A percentile compares a stretch with the other conserved stretches of the same genome.
These are phyloP conservation scores for Solanum pennellii DNA, from an alignment of 257 asterid genomes.

Conservation along the genomic window DNA sequence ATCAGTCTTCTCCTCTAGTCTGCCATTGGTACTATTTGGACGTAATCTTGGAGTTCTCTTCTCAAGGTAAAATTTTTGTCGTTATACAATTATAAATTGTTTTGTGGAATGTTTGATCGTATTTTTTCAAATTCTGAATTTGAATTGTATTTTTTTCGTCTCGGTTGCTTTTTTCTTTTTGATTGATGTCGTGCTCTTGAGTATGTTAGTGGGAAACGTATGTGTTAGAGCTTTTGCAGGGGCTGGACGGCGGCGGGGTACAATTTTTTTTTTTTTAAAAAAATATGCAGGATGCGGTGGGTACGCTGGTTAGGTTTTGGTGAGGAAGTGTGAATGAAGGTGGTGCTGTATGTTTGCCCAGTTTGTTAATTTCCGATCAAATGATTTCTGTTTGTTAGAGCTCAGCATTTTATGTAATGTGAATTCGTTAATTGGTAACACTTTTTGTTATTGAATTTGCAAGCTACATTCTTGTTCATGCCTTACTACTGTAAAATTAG, in stretches of 20 bases:
- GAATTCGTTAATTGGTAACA: not conserved
- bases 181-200: not conserved
- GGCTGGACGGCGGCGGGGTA: not conserved
- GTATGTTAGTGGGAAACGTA: not conserved
- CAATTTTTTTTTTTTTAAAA: too few relatives aligned
- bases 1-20: too few relatives aligned
- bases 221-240: not conserved
- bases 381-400: not conserved
- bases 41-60: too few relatives aligned
- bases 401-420: not conserved
- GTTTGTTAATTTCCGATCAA: not conserved
- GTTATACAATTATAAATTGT: not conserved
- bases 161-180: too few relatives aligned
- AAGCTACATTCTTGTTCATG: not conserved
- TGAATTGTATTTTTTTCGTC: not conserved
- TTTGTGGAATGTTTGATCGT: not conserved
- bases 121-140: not conserved
- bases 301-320: not conserved
- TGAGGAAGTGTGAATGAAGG: not conserved
- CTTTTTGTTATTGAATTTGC: not conserved
- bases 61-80: not conserved
- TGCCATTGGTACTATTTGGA: too few relatives aligned
- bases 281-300: not conserved
- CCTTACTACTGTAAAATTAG: not conserved
- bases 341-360: too few relatives aligned